phyloP scores from a whole-genome alignment of 495 filamentous ascomycete genomes.

The Tetracladium marchalianum region DNA sequence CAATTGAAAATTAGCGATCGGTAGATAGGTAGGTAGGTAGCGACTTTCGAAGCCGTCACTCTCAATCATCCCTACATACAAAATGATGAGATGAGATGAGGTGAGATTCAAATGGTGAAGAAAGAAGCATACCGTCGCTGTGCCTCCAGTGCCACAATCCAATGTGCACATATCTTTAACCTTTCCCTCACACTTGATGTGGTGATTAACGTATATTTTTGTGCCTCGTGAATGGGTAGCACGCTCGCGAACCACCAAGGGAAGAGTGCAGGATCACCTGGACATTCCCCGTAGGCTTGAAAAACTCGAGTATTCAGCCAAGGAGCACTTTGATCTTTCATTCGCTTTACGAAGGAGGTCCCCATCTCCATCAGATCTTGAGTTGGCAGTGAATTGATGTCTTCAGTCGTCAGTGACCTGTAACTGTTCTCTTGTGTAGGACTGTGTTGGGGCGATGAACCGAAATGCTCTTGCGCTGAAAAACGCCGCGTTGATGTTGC shows the following conservation, averaged over 20 bases:
- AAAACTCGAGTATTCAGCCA: slow-evolving; percentile 67
- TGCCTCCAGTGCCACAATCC: slow-evolving; percentile 65
- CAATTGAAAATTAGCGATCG: background rate
- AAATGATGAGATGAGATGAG: no score
- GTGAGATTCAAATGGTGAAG: background rate
- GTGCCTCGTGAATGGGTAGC: slow-evolving; percentile 61
- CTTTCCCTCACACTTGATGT: slow-evolving; percentile 69
- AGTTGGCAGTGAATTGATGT: slow-evolving; percentile 57
- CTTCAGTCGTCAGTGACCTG: slow-evolving; percentile 14
- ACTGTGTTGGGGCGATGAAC: slow-evolving; percentile 7
- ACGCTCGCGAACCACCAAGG: slow-evolving; percentile 89
- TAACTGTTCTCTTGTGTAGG: background rate
- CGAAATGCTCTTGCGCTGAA: slow-evolving; percentile 10
- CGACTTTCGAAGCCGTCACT: no score
- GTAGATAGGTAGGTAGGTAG: background rate
- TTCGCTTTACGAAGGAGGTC: slow-evolving; percentile 55
- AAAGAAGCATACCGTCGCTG: slow-evolving; percentile 55
- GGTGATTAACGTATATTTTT: slow-evolving; percentile 66
- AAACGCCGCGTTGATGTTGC: slow-evolving; percentile 8
- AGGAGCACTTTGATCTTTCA: slow-evolving; percentile 52
- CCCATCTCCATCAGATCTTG: slow-evolving; percentile 52
- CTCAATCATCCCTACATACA: background rate
- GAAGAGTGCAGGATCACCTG: slow-evolving; percentile 64
- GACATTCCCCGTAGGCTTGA: slow-evolving; percentile 65
- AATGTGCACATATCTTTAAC: slow-evolving; percentile 65